Evolutionary conservation across 1,139 yeast species (phyloP).

Genomic region (Scheffersomyces stambukii): DNA sequence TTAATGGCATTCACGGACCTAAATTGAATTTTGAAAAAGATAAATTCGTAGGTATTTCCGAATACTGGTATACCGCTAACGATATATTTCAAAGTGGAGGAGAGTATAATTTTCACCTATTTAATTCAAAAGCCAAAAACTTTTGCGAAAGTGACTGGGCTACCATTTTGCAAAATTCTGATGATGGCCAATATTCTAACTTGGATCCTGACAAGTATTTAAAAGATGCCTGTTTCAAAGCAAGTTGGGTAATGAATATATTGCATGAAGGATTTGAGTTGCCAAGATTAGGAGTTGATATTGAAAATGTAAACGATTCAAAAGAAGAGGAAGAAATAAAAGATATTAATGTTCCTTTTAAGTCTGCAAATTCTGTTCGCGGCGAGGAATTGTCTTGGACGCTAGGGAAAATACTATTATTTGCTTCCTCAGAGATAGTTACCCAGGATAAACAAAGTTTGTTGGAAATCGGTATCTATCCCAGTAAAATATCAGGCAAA

Average conservation of each 20-base stretch:
- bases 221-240: constrained; percentile 73
- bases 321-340: constrained; percentile 20
- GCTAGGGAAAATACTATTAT: constrained; percentile 54
- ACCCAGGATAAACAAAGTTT: constrained; percentile 11
- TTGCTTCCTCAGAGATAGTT: constrained; percentile 52
- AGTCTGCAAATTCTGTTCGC: constrained; percentile 54
- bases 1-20: constrained; percentile 81
- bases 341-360: constrained; percentile 50
- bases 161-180: constrained; percentile 42
- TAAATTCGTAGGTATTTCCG: constrained; percentile 74
- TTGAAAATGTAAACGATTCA: constrained; percentile 17
- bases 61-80: constrained; percentile 83
- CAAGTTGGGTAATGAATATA: constrained; percentile 74
- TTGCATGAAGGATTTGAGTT: constrained; percentile 76
- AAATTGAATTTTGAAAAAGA: constrained; percentile 64
- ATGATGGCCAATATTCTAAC: constrained; percentile 48
- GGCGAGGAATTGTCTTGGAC: constrained; percentile 70
- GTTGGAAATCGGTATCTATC: constrained; percentile 47
- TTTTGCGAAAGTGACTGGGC: constrained; percentile 70
- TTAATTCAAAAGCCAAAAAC: constrained; percentile 54
- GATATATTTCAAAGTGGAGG: constrained; percentile 79
- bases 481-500: constrained; percentile 46
- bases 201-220: constrained; percentile 45
- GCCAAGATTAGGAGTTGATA: constrained; percentile 58
- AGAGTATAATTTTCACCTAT: constrained; percentile 59